Conservation (phyloP, 495 filamentous ascomycete species). For the Thozetella sp. region DNA sequence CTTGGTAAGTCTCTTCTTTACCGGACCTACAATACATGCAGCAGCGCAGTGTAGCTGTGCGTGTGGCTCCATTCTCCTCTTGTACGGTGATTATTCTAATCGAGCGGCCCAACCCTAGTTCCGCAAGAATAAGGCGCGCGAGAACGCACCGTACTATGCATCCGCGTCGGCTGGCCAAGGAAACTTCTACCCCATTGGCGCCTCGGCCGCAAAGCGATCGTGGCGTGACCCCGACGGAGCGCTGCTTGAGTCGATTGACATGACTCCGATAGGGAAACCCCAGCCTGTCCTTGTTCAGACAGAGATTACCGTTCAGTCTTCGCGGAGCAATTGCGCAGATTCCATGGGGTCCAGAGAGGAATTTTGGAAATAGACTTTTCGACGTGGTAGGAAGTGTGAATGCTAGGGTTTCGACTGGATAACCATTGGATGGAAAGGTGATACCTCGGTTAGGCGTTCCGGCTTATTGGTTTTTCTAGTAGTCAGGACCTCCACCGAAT, state of each 20-base stretch:
- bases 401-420: no score
- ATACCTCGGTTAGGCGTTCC: no score
- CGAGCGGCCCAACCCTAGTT: not conserved
- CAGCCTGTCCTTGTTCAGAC: constrained; percentile 5
- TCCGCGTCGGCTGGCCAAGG: constrained; percentile 1
- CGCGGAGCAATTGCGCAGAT: not conserved
- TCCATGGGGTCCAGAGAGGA: not conserved
- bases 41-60: not conserved
- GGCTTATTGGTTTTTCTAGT: no score
- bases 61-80: not conserved
- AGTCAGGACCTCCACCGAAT: no score
- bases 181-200: constrained; percentile 5
- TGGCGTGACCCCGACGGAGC: constrained; percentile 4
- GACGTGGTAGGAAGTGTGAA: no score
- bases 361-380: not conserved
- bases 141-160: not conserved
- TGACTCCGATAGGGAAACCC: not conserved
- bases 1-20: constrained; percentile 1
- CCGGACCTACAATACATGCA: no score
- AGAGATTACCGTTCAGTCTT: constrained; percentile 5
- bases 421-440: no score
- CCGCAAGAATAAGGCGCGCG: not conserved
- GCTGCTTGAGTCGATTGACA: not conserved
- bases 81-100: not conserved
- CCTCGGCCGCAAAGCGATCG: not conserved